phyloP scores from a whole-genome alignment of 495 filamentous ascomycete species.

The Darksidea phi region DNA sequence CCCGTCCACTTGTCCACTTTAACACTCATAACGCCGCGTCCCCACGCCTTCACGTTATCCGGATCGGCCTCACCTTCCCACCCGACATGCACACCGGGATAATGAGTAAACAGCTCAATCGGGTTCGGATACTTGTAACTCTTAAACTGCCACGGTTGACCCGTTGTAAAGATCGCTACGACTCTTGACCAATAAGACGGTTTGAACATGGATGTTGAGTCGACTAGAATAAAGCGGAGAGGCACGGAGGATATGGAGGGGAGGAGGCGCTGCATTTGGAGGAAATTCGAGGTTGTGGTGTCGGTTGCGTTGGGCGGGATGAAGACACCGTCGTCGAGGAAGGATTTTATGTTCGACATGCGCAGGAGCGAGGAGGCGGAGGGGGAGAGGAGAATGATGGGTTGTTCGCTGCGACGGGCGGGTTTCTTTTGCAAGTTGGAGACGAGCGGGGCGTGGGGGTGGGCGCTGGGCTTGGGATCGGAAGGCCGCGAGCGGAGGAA shows the following conservation, averaged over 20 bases:
- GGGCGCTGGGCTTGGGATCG: slow-evolving; percentile 27
- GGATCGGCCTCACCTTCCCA: slow-evolving; percentile 85
- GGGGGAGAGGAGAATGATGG: slow-evolving; percentile 98
- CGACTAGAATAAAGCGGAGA: slow-evolving; percentile 91
- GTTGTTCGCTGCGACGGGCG: slow-evolving; percentile 66
- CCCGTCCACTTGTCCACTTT: slow-evolving; percentile 74
- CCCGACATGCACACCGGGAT: slow-evolving; percentile 83
- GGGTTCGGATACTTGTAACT: slow-evolving; percentile 94
- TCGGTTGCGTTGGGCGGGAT: slow-evolving; percentile 69
- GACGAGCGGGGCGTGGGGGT: slow-evolving; percentile 37
- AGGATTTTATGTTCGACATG: slow-evolving; percentile 94
- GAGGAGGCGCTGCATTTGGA: slow-evolving; percentile 76
- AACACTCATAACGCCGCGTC: slow-evolving; percentile 72
- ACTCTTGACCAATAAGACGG: slow-evolving; percentile 97
- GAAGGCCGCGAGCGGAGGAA: slow-evolving; percentile 63
- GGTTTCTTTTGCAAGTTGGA: slow-evolving; percentile 50
- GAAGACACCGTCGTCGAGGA: slow-evolving; percentile 84
- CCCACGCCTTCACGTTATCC: slow-evolving; percentile 74
- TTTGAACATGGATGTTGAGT: slow-evolving; percentile 89
- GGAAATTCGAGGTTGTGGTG: slow-evolving; percentile 65
- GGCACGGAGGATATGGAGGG: slow-evolving; percentile 70
- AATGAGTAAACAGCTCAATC: slow-evolving; percentile 82
- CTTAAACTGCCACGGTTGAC: slow-evolving; percentile 98
- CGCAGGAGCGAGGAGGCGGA: slow-evolving; percentile 95
- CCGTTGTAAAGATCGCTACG: slow-evolving; percentile 96